These are phyloP conservation scores for Anisodus tanguticus DNA, from an alignment of 257 asterid species.

Conservation along the genomic window DNA sequence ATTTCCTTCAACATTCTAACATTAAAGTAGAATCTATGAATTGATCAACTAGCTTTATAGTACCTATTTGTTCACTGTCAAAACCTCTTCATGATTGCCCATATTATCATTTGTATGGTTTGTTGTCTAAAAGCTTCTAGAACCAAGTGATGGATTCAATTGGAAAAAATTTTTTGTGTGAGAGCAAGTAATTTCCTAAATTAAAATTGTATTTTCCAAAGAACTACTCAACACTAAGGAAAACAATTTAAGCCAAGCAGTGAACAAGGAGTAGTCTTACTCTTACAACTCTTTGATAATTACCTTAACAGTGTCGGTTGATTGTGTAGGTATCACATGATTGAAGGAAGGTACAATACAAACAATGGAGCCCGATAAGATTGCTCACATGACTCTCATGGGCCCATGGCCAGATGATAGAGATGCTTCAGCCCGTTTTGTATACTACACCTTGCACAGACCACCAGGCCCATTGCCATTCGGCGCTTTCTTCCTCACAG, in stretches of 20 bases:
- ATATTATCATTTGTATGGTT: neutral
- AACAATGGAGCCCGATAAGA: neutral
- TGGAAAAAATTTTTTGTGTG: too few relatives aligned
- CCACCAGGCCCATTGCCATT: neutral
- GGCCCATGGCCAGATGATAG: neutral
- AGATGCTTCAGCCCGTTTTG: slow-evolving; percentile 5
- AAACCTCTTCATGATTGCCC: neutral
- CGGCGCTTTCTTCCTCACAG: neutral
- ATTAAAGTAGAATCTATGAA: neutral
- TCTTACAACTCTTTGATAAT: neutral
- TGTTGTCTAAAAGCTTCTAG: neutral
- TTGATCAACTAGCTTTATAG: neutral
- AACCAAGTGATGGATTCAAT: too few relatives aligned
- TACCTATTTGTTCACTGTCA: neutral
- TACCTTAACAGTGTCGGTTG: slow-evolving; percentile 5
- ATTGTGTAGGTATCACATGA: neutral
- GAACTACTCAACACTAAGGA: neutral
- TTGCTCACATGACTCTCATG: neutral
- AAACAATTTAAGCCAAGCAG: neutral
- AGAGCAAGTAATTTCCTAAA: too few relatives aligned
- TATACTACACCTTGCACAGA: neutral
- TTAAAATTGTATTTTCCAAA: neutral
- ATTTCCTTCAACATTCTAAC: too few relatives aligned
- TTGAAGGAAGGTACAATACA: slow-evolving; percentile 16
- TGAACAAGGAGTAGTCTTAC: too few relatives aligned